These are phyloP conservation scores for Paramecium sexaurelia DNA, from an alignment of 73 alveolate genomes.

Conservation along the genomic window DNA sequence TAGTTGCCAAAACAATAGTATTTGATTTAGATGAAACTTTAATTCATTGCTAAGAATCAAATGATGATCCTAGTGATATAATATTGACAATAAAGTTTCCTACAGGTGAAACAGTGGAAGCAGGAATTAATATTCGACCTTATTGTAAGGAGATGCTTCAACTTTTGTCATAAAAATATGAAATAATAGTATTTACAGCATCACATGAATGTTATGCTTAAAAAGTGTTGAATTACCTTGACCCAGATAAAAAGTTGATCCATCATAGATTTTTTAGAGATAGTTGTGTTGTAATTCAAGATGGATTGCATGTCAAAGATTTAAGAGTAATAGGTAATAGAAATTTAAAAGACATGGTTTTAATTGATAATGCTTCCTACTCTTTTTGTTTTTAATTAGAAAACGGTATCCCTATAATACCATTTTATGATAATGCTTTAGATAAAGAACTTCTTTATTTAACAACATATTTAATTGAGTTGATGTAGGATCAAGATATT, in stretches of 20 bases:
- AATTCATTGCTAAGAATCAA: slow-evolving; percentile 59
- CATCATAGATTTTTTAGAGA: slow-evolving; percentile 91
- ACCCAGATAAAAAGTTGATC: slow-evolving; percentile 87
- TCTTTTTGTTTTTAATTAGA: slow-evolving; percentile 90
- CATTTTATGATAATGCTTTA: slow-evolving; percentile 77
- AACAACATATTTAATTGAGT: slow-evolving; percentile 70
- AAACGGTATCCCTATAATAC: slow-evolving; percentile 90
- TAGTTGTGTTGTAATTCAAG: slow-evolving; percentile 87
- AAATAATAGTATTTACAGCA: slow-evolving; percentile 94
- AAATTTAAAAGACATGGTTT: slow-evolving; percentile 83
- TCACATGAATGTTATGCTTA: slow-evolving; percentile 95
- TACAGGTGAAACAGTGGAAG: slow-evolving; percentile 67
- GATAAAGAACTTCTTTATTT: slow-evolving; percentile 86
- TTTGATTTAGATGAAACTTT: slow-evolving; percentile 68
- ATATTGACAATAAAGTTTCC: slow-evolving; percentile 56
- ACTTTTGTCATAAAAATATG: slow-evolving; percentile 78
- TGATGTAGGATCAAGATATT: slow-evolving; percentile 10
- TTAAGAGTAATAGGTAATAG: slow-evolving; percentile 88
- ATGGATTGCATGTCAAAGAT: slow-evolving; percentile 92
- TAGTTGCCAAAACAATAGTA: slow-evolving; percentile 65
- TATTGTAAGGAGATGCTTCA: slow-evolving; percentile 84
- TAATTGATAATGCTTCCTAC: slow-evolving; percentile 94
- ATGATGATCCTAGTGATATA: slow-evolving; percentile 67
- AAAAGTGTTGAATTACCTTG: slow-evolving; percentile 90
- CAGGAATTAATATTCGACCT: slow-evolving; percentile 94